Evolutionary conservation across 179 eudicot genomes (phyloP), one percentile per base, ranked within the genome.

Genomic region (Sideroxylon spinosum): DNA sequence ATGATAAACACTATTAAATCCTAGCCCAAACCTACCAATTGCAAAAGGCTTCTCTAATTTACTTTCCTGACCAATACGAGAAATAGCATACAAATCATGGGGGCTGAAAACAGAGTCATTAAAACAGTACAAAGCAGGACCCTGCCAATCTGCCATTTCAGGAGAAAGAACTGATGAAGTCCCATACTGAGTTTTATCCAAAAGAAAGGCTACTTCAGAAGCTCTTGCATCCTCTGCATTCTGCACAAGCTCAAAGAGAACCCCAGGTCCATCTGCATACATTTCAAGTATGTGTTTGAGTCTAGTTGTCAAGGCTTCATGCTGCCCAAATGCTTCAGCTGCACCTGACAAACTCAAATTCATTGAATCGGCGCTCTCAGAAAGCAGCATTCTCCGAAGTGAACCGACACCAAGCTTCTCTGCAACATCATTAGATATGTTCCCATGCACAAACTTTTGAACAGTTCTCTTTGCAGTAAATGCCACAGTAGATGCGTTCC

Each of bases 61-160:
- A 80, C 98, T 97, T 78, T 97, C 99, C 85, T 97, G 99, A 90
- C 99, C 99, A 80, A 97, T 97, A 76, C 99, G 97, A 46, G 99
- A 97, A 63, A 97, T 92, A 26, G 99, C 92, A 81, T 97, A 97
- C 11, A 97, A 88, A 83, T 97, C 99, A 81, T 94, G 98, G 23
- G 97, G 88, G 83, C 91, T 97, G 82, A 97, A 97, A 78, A 97
- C 83, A 56, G 99, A 94, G 83, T 97, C 91, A 87, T 97, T 97
- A 81, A 87, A 97, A 82, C 98, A 97, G 85, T 97, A 97, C 70
- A 97, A 85, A 78, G 98, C 97, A 56, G 99, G 98, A 56, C 99
- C 99, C 85, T 97, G 99, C 99, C 98, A 97, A 78, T 97, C 98
- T 57, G 95, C 98, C 99, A 97, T 94, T 86, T 97, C 99, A 68